Evolutionary conservation across 2,329 filamentous ascomycete genomes (phyloP).

Genomic region (Calonectria henricotiae): DNA sequence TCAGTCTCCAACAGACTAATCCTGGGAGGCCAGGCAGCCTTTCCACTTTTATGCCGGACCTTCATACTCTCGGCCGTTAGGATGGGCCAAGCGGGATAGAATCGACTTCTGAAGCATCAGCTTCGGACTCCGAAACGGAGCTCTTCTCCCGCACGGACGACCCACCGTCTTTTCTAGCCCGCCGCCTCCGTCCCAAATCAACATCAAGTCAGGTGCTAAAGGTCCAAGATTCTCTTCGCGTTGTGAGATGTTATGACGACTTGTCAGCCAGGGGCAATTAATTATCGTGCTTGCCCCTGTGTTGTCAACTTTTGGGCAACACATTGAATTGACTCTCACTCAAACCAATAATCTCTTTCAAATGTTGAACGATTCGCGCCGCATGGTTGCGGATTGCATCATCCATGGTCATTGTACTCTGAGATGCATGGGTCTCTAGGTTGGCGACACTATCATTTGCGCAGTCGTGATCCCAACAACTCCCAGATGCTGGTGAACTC

Average conservation of each 20-base stretch:
- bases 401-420: neutral
- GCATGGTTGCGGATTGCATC: neutral
- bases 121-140: neutral
- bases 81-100: too few species aligned
- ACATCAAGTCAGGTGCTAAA: neutral
- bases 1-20: too few species aligned
- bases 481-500: neutral
- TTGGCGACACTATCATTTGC: neutral
- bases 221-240: neutral
- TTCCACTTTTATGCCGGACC: too few species aligned
- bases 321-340: neutral
- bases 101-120: neutral
- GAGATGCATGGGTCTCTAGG: neutral
- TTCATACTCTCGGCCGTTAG: too few species aligned
- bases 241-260: too few species aligned
- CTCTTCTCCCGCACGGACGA: neutral
- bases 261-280: too few species aligned
- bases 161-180: too few species aligned
- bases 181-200: too few species aligned
- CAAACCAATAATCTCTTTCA: neutral
- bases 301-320: neutral
- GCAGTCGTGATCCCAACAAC: neutral
- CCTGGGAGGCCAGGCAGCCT: too few species aligned
- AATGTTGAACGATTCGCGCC: neutral
- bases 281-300: too few species aligned